phyloP scores from a whole-genome alignment of 352 stramenopile species.

The Phytopythium boreale region DNA sequence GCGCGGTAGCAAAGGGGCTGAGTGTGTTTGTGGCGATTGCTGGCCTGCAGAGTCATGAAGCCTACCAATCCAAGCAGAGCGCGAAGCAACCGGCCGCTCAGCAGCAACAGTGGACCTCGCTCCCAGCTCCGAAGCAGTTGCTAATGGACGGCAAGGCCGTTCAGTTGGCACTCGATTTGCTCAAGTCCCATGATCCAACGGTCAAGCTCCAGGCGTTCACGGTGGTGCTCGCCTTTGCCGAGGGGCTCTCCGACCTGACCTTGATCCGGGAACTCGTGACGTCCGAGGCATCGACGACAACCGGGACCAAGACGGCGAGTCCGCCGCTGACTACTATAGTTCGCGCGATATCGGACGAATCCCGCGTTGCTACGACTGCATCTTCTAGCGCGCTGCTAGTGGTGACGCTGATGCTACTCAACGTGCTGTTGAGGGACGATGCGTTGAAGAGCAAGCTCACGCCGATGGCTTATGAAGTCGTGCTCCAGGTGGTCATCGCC shows the following conservation, averaged over 20 bases:
- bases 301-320: slow-evolving; percentile 23
- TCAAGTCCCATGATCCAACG: slow-evolving; percentile 29
- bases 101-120: slow-evolving; percentile 9
- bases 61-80: slow-evolving; percentile 18
- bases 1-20: slow-evolving; percentile 35
- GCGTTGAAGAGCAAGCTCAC: slow-evolving; percentile 46
- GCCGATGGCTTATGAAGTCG: slow-evolving; percentile 57
- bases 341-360: slow-evolving; percentile 48
- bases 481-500: slow-evolving; percentile 46
- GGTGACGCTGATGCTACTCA: slow-evolving; percentile 43
- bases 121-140: slow-evolving; percentile 11
- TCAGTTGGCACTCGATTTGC: slow-evolving; percentile 34
- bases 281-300: slow-evolving; percentile 19
- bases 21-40: slow-evolving; percentile 47
- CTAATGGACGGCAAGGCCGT: slow-evolving; percentile 37
- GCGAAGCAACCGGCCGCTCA: slow-evolving; percentile 9
- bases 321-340: slow-evolving; percentile 44
- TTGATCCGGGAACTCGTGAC: slow-evolving; percentile 24
- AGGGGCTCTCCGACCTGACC: slow-evolving; percentile 27
- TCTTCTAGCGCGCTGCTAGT: slow-evolving; percentile 15
- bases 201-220: slow-evolving; percentile 53
- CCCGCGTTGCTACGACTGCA: background rate
- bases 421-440: slow-evolving; percentile 47
- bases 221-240: slow-evolving; percentile 39
- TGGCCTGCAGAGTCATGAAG: slow-evolving; percentile 17